Evolutionary conservation across 2,329 filamentous ascomycete genomes (phyloP).

Genomic region (Laburnicola sp.): DNA sequence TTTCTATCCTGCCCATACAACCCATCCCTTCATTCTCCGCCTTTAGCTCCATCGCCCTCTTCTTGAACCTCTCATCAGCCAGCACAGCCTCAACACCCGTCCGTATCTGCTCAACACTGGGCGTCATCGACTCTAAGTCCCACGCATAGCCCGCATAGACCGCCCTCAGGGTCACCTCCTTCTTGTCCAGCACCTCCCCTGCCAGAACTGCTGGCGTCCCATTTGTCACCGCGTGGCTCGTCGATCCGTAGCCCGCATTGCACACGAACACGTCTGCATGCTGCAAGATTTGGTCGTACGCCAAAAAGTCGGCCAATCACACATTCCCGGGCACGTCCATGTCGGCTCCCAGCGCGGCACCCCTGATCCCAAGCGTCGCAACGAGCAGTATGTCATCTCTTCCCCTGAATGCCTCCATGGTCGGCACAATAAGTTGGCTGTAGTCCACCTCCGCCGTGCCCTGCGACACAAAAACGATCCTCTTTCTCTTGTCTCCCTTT

Average conservation of each 20-base stretch:
- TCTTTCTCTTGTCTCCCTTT: neutral
- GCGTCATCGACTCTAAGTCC: neutral
- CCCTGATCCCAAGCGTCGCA: neutral
- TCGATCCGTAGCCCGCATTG: neutral
- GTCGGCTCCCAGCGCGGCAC: neutral
- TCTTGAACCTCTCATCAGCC: neutral
- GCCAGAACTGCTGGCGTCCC: neutral
- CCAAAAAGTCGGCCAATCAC: neutral
- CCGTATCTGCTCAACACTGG: neutral
- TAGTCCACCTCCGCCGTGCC: neutral
- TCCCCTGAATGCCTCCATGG: neutral
- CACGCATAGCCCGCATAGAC: neutral
- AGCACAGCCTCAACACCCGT: neutral
- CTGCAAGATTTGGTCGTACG: neutral
- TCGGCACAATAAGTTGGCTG: neutral
- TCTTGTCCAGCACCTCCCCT: neutral
- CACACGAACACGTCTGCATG: constrained; percentile 1
- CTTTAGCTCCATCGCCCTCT: neutral
- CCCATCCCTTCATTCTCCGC: neutral
- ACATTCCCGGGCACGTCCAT: neutral
- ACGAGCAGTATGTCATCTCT: neutral
- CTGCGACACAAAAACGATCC: constrained; percentile 1
- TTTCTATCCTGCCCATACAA: neutral
- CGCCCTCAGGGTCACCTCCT: neutral
- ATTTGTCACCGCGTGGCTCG: neutral